Percentiles rank a stretch among this genome's conserved stretches.
Evolutionary conservation across 1,284 basidiomycete genomes (phyloP).

Genomic region (Omphalotus olearius): DNA sequence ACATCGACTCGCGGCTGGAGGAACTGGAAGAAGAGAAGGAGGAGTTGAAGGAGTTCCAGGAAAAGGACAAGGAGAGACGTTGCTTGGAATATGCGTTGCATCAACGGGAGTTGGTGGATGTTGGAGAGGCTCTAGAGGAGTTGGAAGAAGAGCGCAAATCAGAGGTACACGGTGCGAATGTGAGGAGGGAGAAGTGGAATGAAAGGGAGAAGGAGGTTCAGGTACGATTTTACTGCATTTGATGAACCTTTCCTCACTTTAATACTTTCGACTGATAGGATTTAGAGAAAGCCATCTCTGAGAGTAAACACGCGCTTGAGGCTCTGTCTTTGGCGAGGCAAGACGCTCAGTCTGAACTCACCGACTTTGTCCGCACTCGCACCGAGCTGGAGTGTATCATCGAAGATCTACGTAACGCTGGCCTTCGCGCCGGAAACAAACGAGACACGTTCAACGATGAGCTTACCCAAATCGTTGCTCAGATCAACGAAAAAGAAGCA

Average conservation of each 20-base stretch:
- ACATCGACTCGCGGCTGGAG: conserved; percentile 85
- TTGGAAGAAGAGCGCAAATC: conserved; percentile 80
- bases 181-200: conserved; percentile 77
- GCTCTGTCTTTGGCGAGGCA: conserved; percentile 66
- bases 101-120: conserved; percentile 87
- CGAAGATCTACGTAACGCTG: conserved; percentile 70
- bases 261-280: conserved; percentile 36
- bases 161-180: conserved; percentile 83
- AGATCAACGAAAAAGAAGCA: conserved; percentile 61
- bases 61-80: conserved; percentile 90
- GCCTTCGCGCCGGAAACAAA: conserved; percentile 55
- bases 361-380: conserved; percentile 71
- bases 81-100: conserved; percentile 96
- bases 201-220: conserved; percentile 81
- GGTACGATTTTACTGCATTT: conserved; percentile 36
- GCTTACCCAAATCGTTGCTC: conserved; percentile 53
- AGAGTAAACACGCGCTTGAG: conserved; percentile 67
- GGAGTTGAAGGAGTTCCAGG: conserved; percentile 94
- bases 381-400: conserved; percentile 86
- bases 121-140: conserved; percentile 77
- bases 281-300: conserved; percentile 72
- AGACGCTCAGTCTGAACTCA: conserved; percentile 73
- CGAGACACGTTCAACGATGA: conserved; percentile 67
- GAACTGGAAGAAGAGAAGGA: conserved; percentile 98
- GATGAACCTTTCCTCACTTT: not conserved